Conservation (phyloP, 305 asterid genomes). For the Euphrasia arctica region DNA sequence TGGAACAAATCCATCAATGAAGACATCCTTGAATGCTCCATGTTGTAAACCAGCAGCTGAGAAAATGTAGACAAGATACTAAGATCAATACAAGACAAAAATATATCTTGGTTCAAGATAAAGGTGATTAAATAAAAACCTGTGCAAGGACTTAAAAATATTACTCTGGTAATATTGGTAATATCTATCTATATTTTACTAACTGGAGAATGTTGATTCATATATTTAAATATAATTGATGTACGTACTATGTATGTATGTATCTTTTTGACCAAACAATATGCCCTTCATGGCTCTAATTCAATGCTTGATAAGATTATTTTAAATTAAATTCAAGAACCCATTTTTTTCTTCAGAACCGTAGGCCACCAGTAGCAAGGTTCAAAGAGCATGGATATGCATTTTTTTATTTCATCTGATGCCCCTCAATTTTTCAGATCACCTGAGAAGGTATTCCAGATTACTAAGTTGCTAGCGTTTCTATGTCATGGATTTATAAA, state of each 20-base stretch:
- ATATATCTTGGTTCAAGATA: not conserved
- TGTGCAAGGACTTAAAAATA: too few species aligned
- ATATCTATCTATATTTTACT: too few species aligned
- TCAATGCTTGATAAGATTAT: too few species aligned
- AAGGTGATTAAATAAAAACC: too few species aligned
- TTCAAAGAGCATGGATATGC: slow-evolving; percentile 2
- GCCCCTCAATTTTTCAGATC: not conserved
- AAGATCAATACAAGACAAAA: slow-evolving; percentile 18
- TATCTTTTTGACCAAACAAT: too few species aligned
- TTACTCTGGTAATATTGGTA: too few species aligned
- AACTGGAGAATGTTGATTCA: too few species aligned
- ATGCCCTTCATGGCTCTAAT: too few species aligned
- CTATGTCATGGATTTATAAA: slow-evolving; percentile 3
- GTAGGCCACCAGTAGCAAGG: not conserved
- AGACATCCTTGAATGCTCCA: slow-evolving; percentile 78
- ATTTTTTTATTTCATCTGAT: not conserved
- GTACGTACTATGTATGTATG: too few species aligned
- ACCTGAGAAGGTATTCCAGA: slow-evolving; percentile 1
- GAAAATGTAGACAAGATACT: slow-evolving; percentile 25
- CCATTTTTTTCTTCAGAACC: not conserved
- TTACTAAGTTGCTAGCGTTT: slow-evolving; percentile 6
- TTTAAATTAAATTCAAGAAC: too few species aligned
- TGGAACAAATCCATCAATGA: slow-evolving; percentile 85
- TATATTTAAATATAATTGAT: too few species aligned
- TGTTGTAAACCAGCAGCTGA: slow-evolving; percentile 57